Evolutionary conservation across 108 stramenopile genomes (phyloP).

Genomic region (Cyclotella kingstonii): DNA sequence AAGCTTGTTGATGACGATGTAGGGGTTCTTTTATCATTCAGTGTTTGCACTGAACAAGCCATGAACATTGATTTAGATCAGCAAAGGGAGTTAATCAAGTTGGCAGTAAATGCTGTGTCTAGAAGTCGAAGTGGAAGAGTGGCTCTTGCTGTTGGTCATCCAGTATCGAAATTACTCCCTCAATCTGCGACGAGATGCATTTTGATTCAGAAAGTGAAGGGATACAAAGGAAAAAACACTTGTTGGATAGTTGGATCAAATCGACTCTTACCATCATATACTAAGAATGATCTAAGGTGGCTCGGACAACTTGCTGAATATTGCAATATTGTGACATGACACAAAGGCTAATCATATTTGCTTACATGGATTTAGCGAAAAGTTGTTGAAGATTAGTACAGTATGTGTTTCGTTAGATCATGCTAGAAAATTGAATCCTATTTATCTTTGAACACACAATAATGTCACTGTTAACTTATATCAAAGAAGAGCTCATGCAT

Average conservation of each 20-base stretch:
- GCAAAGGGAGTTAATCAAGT: constrained; percentile 27
- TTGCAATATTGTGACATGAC: constrained; percentile 27
- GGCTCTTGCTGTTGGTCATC: constrained; percentile 60
- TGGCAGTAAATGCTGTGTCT: constrained; percentile 25
- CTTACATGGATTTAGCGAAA: too few relatives aligned
- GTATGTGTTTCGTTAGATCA: too few relatives aligned
- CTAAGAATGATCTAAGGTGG: constrained; percentile 71
- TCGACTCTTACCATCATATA: constrained; percentile 65
- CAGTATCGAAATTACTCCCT: constrained; percentile 43
- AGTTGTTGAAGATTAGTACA: too few relatives aligned
- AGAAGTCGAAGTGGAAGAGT: constrained; percentile 55
- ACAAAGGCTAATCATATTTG: too few relatives aligned
- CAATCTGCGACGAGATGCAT: constrained; percentile 46
- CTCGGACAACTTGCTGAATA: constrained; percentile 62
- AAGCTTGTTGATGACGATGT: constrained; percentile 19
- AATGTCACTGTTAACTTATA: too few relatives aligned
- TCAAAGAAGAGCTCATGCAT: too few relatives aligned
- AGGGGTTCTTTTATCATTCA: constrained; percentile 29
- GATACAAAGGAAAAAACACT: constrained; percentile 4
- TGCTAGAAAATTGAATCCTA: too few relatives aligned
- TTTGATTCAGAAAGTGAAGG: constrained; percentile 64
- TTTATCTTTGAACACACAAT: too few relatives aligned
- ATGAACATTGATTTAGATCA: constrained; percentile 38
- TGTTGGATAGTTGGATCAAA: constrained; percentile 68
- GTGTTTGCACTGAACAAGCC: neutral